phyloP scores from a whole-genome alignment of 345 rosid genomes.

The Ceriops tagal region DNA sequence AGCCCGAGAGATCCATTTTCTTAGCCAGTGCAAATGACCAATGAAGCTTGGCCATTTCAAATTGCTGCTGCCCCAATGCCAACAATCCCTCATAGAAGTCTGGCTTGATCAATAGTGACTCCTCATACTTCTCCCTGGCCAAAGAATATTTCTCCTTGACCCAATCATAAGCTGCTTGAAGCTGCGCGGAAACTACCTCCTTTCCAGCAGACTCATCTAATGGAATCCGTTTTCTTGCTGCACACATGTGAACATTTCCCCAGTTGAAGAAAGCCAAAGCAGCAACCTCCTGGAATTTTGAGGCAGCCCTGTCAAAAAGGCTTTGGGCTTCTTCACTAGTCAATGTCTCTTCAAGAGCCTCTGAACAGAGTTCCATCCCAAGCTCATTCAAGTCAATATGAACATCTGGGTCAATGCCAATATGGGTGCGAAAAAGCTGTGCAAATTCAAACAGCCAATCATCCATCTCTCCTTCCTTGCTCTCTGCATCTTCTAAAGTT shows the following conservation, averaged over 20 bases:
- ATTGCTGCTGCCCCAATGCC: slow-evolving; percentile 92
- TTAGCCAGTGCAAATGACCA: slow-evolving; percentile 84
- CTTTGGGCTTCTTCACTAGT: slow-evolving; percentile 86
- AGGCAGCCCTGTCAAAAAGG: slow-evolving; percentile 86
- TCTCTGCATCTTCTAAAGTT: slow-evolving; percentile 63
- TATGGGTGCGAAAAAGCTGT: slow-evolving; percentile 82
- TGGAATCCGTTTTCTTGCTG: slow-evolving; percentile 94
- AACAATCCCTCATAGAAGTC: slow-evolving; percentile 95
- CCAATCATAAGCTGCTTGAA: slow-evolving; percentile 88
- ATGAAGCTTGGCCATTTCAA: slow-evolving; percentile 97
- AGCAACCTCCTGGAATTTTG: slow-evolving; percentile 96
- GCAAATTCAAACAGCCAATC: slow-evolving; percentile 98
- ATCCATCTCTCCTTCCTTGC: slow-evolving; percentile 90
- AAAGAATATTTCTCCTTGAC: slow-evolving; percentile 81
- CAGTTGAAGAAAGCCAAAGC: slow-evolving; percentile 95
- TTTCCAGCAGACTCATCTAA: slow-evolving; percentile 80
- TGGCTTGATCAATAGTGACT: slow-evolving; percentile 77
- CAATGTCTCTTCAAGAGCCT: slow-evolving; percentile 93
- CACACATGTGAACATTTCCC: slow-evolving; percentile 99
- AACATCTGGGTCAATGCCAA: slow-evolving; percentile 94
- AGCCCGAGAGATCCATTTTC: slow-evolving; percentile 66
- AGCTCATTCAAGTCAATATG: slow-evolving; percentile 92
- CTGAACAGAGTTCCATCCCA: slow-evolving; percentile 98
- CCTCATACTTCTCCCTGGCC: slow-evolving; percentile 73
- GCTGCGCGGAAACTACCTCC: slow-evolving; percentile 60